These are phyloP conservation scores for Cyclocybe aegerita DNA, from an alignment of 768 basidiomycete genomes.

Conservation along the genomic window DNA sequence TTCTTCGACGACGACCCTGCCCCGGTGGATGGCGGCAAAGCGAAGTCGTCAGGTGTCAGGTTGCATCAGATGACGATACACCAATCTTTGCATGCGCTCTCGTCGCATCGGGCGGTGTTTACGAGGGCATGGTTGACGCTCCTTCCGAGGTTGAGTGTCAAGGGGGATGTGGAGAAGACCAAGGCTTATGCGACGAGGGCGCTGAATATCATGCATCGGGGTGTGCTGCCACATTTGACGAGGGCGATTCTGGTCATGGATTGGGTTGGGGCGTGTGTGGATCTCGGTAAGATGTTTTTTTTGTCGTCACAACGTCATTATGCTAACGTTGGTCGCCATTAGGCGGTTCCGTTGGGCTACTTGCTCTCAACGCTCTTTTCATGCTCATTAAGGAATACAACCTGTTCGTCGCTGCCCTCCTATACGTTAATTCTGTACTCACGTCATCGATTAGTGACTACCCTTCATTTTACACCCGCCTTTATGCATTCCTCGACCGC, in stretches of 20 bases:
- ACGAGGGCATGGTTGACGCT: conserved; percentile 79
- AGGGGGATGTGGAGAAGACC: conserved; percentile 31
- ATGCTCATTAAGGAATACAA: conserved; percentile 91
- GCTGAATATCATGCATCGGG: conserved; percentile 78
- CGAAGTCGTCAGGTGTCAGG: conserved; percentile 42
- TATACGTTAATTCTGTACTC: not conserved
- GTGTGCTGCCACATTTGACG: conserved; percentile 82
- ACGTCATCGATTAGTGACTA: conserved; percentile 67
- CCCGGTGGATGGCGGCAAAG: conserved; percentile 28
- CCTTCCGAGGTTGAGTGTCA: conserved; percentile 54
- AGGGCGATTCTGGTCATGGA: conserved; percentile 84
- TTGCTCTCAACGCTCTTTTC: conserved; percentile 91
- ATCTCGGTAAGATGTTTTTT: conserved; percentile 55
- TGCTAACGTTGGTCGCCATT: too few species aligned
- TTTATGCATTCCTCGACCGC: conserved; percentile 87
- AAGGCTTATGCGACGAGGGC: conserved; percentile 51
- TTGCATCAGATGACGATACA: conserved; percentile 69
- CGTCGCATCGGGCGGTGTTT: conserved; percentile 80
- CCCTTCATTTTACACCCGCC: conserved; percentile 89
- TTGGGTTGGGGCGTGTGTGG: conserved; percentile 84
- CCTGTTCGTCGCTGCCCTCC: conserved; percentile 45
- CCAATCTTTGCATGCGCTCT: conserved; percentile 72
- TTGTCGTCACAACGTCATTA: too few species aligned
- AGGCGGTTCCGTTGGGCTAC: conserved; percentile 83
- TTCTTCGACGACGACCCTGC: conserved; percentile 73